Evolutionary conservation across 2,329 filamentous ascomycete genomes (phyloP).

Genomic region (Aureobasidium sp.): DNA sequence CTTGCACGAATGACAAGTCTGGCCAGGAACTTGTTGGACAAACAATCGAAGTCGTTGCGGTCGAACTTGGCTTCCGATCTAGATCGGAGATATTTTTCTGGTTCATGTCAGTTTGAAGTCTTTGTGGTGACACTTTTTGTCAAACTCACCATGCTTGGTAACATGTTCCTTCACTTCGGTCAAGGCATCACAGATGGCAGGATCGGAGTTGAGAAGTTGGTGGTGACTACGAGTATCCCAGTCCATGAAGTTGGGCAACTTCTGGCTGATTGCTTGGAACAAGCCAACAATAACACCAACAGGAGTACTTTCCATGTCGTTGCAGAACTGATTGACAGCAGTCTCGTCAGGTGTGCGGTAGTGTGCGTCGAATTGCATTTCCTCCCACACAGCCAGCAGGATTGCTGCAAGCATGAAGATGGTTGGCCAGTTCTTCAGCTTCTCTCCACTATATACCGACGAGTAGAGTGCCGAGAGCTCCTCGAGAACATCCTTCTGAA

Average conservation of each 20-base stretch:
- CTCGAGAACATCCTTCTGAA: constrained; percentile 92
- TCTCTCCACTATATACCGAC: constrained; percentile 95
- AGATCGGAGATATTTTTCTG: constrained; percentile 80
- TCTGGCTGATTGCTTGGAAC: constrained; percentile 97
- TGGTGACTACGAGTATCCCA: constrained; percentile 93
- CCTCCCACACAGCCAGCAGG: constrained; percentile 89
- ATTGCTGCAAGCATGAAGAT: constrained; percentile 97
- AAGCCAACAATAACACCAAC: constrained; percentile 94
- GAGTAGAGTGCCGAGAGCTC: constrained; percentile 89
- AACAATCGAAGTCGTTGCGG: constrained; percentile 83
- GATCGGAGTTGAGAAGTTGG: constrained; percentile 82
- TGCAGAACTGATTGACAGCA: constrained; percentile 89
- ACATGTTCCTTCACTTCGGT: constrained; percentile 92
- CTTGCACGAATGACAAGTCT: constrained; percentile 95
- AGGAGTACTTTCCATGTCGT: constrained; percentile 91
- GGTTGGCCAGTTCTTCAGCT: constrained; percentile 97
- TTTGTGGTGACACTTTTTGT: background rate
- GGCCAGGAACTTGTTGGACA: constrained; percentile 96
- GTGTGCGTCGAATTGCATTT: constrained; percentile 98
- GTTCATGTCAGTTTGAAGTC: constrained; percentile 18
- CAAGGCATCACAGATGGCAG: constrained; percentile 89
- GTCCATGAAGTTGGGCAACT: constrained; percentile 83
- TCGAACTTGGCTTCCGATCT: constrained; percentile 79
- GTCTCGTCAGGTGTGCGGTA: constrained; percentile 82
- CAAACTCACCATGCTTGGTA: constrained; percentile 76